Percentiles rank a stretch among this genome's conserved stretches.
Evolutionary conservation across 139 green algal genomes (phyloP).

Genomic region (Chlorella sp.): DNA sequence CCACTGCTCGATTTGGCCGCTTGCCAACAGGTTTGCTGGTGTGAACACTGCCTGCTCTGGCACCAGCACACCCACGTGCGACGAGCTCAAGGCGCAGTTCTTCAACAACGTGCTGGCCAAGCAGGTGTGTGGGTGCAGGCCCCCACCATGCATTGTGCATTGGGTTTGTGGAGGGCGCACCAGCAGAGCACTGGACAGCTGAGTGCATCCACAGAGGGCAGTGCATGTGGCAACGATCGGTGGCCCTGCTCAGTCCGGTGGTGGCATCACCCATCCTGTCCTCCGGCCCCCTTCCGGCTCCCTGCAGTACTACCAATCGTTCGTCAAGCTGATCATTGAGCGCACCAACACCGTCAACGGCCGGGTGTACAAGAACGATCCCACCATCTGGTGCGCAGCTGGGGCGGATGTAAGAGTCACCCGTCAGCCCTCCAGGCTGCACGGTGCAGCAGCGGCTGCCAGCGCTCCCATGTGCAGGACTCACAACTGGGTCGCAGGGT

Average conservation of each 20-base stretch:
- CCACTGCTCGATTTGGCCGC: too few species aligned
- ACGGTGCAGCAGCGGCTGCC: background rate
- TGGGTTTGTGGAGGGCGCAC: too few species aligned
- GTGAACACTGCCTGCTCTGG: constrained; percentile 5
- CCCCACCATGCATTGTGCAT: too few species aligned
- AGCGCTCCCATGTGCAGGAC: constrained; percentile 32
- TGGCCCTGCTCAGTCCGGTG: too few species aligned
- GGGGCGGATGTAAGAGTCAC: too few species aligned
- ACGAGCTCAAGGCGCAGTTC: background rate
- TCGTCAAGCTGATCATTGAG: constrained; percentile 9
- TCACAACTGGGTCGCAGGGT: background rate
- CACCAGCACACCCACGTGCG: background rate
- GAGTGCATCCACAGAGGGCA: too few species aligned
- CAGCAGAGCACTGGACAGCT: too few species aligned
- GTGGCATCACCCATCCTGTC: background rate
- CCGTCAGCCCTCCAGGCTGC: too few species aligned
- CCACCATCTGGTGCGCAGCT: constrained; percentile 44
- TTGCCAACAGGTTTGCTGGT: constrained; percentile 26
- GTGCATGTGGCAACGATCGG: too few species aligned
- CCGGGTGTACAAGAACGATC: constrained; percentile 50
- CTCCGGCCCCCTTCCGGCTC: background rate
- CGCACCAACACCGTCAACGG: constrained; percentile 56
- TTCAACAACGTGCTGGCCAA: constrained; percentile 2
- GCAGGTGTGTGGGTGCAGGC: background rate
- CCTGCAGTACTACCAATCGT: background rate